Percentiles rank a stretch among this genome's conserved stretches.
phyloP scores from a whole-genome alignment of 805 yeast species.

The Yamadazyma kitorensis region DNA sequence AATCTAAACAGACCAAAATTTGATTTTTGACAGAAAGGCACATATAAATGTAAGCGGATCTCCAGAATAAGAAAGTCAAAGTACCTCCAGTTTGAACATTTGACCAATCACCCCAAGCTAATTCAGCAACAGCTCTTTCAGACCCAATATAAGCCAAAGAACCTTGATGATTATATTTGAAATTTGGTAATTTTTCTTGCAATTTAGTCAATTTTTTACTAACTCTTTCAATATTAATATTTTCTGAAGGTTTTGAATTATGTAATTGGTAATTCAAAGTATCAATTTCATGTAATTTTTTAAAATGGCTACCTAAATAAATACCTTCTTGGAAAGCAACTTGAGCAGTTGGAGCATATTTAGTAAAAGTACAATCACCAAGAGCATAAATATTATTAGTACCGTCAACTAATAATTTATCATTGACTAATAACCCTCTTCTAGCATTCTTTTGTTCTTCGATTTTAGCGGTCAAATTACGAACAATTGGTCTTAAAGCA shows the following conservation, averaged over 20 bases:
- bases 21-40: conserved; percentile 86
- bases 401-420: conserved; percentile 79
- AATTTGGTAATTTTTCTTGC: conserved; percentile 50
- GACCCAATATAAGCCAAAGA: conserved; percentile 91
- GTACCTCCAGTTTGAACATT: conserved; percentile 81
- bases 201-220: conserved; percentile 44
- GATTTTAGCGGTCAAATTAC: conserved; percentile 62
- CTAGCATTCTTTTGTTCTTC: conserved; percentile 81
- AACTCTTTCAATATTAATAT: conserved; percentile 40
- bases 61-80: conserved; percentile 90
- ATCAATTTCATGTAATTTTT: conserved; percentile 61
- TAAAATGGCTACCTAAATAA: conserved; percentile 71
- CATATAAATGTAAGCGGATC: conserved; percentile 91
- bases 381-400: conserved; percentile 79
- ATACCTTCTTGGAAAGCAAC: conserved; percentile 94
- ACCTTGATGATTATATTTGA: conserved; percentile 86
- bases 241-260: conserved; percentile 38
- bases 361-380: conserved; percentile 93
- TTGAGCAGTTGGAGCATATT: conserved; percentile 94
- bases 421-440: conserved; percentile 87
- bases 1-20: conserved; percentile 79
- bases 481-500: conserved; percentile 76
- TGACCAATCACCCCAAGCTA: conserved; percentile 75
- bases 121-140: conserved; percentile 92
- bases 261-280: conserved; percentile 46